A percentile compares a stretch with the other conserved stretches of the same genome.
These are phyloP conservation scores for Scleroderma citrinum DNA, from an alignment of 768 basidiomycete species.

Conservation along the genomic window DNA sequence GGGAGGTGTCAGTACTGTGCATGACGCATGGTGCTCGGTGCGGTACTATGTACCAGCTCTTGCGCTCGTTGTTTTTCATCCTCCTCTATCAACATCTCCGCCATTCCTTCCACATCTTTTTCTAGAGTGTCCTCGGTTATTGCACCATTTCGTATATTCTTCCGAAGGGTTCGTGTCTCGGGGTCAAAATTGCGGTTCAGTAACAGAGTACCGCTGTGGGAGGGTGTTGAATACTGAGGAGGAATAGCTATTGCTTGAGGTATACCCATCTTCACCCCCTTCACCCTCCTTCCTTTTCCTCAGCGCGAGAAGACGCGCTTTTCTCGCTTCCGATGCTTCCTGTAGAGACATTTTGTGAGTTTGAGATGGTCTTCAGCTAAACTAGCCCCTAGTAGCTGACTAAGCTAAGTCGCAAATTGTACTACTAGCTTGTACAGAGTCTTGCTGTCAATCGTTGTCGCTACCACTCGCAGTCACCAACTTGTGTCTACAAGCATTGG, in stretches of 20 bases:
- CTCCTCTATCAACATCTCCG: constrained; percentile 78
- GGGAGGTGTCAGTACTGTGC: constrained; percentile 13
- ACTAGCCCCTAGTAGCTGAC: constrained; percentile 28
- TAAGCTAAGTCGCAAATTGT: constrained; percentile 24
- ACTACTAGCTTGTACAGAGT: no score
- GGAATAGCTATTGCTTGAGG: background rate
- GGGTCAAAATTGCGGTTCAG: constrained; percentile 88
- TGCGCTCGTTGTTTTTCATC: constrained; percentile 81
- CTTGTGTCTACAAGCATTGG: background rate
- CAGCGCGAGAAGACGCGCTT: constrained; percentile 73
- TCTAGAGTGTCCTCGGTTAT: constrained; percentile 83
- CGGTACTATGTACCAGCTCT: constrained; percentile 62
- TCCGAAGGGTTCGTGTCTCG: constrained; percentile 71
- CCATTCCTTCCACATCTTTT: constrained; percentile 74
- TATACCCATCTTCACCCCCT: constrained; percentile 38
- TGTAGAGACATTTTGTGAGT: constrained; percentile 51
- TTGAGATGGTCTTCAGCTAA: background rate
- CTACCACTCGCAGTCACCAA: background rate
- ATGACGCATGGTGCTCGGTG: background rate
- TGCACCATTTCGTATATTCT: constrained; percentile 51
- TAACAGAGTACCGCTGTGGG: constrained; percentile 43
- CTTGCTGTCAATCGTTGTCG: no score
- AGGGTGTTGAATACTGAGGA: constrained; percentile 11
- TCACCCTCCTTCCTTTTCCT: constrained; percentile 66
- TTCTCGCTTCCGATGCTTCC: constrained; percentile 74